Base-by-base conservation (phyloP, 768 basidiomycete genomes). In the Mycena leptocephala region DNA sequence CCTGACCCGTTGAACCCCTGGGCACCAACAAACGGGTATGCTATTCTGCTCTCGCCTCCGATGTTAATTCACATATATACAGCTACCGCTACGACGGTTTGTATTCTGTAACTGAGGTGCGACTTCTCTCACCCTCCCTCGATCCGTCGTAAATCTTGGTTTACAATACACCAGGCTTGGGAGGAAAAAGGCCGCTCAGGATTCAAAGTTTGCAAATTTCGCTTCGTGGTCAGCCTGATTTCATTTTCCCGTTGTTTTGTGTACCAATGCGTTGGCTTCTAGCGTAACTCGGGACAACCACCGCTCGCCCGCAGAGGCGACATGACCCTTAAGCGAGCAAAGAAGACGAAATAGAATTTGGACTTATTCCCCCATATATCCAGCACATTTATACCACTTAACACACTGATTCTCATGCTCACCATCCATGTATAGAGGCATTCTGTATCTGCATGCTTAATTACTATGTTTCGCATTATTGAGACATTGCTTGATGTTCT, bases 151-250 rank as follows among this genome's bases (percentile, higher is more conserved):
- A 2, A 46, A 10, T 22, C 0, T 58, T 33, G 39, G 24, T 35
- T 39, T 14, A 69, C 32, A 14, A 6, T 22, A 2, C 46, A 28
- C 35, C 22, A 72, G 62, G 71, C 62, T 9, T 72, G 71, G 71
- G 71, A 72, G 62, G 71, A 64, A 24, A 72, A 72, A 35, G 62
- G 62, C 32, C 11, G 3, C 18, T 30, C 51, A 0, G 71, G 71
- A 3, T 65, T 53, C 39, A 72, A 64, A 72, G 71, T 72, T 2
- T 72, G 71, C 39, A 72, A 72, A 18, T 72, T 72, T 62, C 71
- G 71, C n/a, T 56, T 72, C 26, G 53, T 56, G 18, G 71, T 72
- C 18, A 6, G 71, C 33, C 3, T 30, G 33, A 20, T 39, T 7
- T 39, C 18, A 33, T 61, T 35, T 20, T 39, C 37, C 13, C n/a